phyloP scores from a whole-genome alignment of 2,329 filamentous ascomycete genomes.

The Acrodontium crateriforme region DNA sequence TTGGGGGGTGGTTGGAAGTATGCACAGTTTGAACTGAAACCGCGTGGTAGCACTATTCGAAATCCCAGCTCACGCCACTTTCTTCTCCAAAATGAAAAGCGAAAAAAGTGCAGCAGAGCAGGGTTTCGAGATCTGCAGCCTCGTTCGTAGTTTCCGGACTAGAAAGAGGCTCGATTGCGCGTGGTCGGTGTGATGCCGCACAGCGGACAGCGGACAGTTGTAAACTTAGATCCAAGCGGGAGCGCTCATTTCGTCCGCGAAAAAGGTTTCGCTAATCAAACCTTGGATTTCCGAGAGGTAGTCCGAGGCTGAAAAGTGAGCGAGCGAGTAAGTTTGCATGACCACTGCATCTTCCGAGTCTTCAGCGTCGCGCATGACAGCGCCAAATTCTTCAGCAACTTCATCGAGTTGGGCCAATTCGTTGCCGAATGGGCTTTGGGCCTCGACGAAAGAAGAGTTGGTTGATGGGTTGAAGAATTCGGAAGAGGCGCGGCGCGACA shows the following conservation, averaged over 20 bases:
- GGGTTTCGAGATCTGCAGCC: conserved; percentile 19
- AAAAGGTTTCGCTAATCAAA: conserved; percentile 39
- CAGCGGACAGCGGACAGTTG: too few species aligned
- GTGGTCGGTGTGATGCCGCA: conserved; percentile 2
- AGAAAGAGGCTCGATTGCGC: conserved; percentile 17
- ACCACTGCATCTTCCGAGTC: conserved; percentile 54
- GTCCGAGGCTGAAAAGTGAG: conserved; percentile 63
- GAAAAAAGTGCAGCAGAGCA: too few species aligned
- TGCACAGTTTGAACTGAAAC: too few species aligned
- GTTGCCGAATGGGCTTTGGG: conserved; percentile 63
- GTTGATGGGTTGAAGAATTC: conserved; percentile 23
- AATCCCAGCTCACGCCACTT: too few species aligned
- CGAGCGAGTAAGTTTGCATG: conserved; percentile 55
- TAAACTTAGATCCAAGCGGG: conserved; percentile 1
- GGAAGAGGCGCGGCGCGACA: conserved; percentile 37
- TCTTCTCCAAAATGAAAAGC: too few species aligned
- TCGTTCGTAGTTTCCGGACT: conserved; percentile 11
- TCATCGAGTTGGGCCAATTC: conserved; percentile 89
- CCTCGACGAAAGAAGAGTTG: conserved; percentile 23
- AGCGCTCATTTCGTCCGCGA: conserved; percentile 13
- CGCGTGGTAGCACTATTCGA: too few species aligned
- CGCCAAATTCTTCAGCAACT: conserved; percentile 73
- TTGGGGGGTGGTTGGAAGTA: too few species aligned
- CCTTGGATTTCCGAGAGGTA: conserved; percentile 71
- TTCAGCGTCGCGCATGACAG: conserved; percentile 42